phyloP scores from a whole-genome alignment of 164 flowering plant species.

The Houttuynia cordata region DNA sequence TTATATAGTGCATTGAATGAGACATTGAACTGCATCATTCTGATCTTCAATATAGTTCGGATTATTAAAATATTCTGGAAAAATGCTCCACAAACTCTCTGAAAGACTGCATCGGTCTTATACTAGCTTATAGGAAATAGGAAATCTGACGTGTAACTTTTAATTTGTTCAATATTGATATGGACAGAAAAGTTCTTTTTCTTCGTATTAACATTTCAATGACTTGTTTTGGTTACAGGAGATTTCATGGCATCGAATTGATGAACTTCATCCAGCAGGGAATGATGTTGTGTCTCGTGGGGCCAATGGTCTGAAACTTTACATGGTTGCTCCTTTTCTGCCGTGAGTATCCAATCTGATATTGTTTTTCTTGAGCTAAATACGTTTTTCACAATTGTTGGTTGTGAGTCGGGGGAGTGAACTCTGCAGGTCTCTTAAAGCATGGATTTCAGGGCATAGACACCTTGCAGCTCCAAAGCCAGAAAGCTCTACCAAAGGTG shows the following conservation, averaged over 20 bases:
- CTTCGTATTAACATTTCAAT: background rate
- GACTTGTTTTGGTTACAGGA: slow-evolving; percentile 33
- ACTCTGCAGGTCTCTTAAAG: slow-evolving; percentile 53
- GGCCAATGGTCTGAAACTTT: slow-evolving; percentile 68
- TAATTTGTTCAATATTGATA: too few species aligned
- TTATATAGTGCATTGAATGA: background rate
- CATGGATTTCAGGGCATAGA: slow-evolving; percentile 65
- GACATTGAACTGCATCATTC: background rate
- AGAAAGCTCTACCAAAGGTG: slow-evolving; percentile 58
- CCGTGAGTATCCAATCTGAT: slow-evolving; percentile 29
- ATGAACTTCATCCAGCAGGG: slow-evolving; percentile 69
- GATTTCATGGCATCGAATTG: slow-evolving; percentile 91
- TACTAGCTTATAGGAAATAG: too few species aligned
- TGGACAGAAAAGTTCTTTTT: background rate
- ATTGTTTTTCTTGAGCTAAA: background rate
- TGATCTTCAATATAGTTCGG: background rate
- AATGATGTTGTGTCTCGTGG: slow-evolving; percentile 68
- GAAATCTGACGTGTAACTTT: too few species aligned
- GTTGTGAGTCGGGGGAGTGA: background rate
- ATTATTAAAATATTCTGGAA: too few species aligned
- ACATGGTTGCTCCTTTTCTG: slow-evolving; percentile 90
- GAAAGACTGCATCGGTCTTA: too few species aligned
- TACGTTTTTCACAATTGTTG: background rate
- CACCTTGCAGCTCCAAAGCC: slow-evolving; percentile 37
- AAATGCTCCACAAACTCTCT: too few species aligned